A percentile compares a stretch with the other conserved stretches of the same genome.
phyloP scores from a whole-genome alignment of 495 filamentous ascomycete species.

The Xylaria nigripes region DNA sequence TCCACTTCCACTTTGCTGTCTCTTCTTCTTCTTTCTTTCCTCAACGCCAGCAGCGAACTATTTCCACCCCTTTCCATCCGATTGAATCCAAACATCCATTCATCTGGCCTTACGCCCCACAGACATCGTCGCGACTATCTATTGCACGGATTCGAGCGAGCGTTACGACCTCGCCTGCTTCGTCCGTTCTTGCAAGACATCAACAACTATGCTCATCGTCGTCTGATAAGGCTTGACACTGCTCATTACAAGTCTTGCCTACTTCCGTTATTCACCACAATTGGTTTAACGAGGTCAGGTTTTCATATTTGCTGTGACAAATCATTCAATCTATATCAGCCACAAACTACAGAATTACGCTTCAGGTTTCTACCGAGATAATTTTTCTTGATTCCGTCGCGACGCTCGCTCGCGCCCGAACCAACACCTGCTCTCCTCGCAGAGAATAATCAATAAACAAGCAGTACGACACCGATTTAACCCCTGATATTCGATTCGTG shows the following conservation, averaged over 20 bases:
- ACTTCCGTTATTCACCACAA: slow-evolving; percentile 10
- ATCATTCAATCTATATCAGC: background rate
- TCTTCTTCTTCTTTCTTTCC: slow-evolving; percentile 21
- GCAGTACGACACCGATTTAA: background rate
- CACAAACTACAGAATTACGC: background rate
- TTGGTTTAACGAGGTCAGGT: background rate
- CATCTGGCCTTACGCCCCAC: slow-evolving; percentile 1
- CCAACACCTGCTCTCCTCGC: background rate
- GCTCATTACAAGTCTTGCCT: slow-evolving; percentile 7
- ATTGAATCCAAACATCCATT: background rate
- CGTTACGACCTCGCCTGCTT: background rate
- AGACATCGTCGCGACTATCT: background rate
- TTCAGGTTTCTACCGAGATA: background rate
- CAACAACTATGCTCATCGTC: slow-evolving; percentile 14
- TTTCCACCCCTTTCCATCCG: slow-evolving; percentile 10
- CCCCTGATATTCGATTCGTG: background rate
- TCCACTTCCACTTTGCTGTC: slow-evolving; percentile 15
- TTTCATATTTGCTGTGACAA: background rate
- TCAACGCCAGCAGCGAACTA: slow-evolving; percentile 7
- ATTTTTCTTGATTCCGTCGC: background rate
- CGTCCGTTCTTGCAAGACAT: background rate
- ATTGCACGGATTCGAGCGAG: background rate
- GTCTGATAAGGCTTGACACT: slow-evolving; percentile 13
- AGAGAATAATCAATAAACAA: background rate
- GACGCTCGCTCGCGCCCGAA: background rate